A percentile compares a stretch with the other conserved stretches of the same genome.
Evolutionary conservation across 2,329 filamentous ascomycete genomes (phyloP).

Genomic region (Phaeosphaeriaceae sp.): DNA sequence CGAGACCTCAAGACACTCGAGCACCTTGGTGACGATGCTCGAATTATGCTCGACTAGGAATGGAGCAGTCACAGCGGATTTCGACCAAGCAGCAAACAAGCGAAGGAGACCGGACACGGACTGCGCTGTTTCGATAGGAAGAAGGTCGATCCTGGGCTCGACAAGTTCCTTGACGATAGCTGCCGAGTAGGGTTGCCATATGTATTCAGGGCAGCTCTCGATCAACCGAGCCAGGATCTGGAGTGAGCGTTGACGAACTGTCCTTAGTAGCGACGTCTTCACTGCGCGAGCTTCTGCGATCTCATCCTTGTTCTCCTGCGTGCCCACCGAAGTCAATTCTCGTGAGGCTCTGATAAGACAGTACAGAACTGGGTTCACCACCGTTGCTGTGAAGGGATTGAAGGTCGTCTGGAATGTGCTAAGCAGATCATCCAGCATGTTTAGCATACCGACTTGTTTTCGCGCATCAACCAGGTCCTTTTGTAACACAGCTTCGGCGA

Average conservation of each 20-base stretch:
- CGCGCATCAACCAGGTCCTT: slow-evolving; percentile 68
- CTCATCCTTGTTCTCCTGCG: slow-evolving; percentile 41
- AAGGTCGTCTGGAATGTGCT: slow-evolving; percentile 81
- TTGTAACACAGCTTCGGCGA: slow-evolving; percentile 54
- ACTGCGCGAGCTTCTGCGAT: slow-evolving; percentile 36
- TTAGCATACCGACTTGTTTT: slow-evolving; percentile 89
- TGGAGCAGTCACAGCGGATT: slow-evolving; percentile 67
- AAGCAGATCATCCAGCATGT: slow-evolving; percentile 88
- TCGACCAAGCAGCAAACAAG: slow-evolving; percentile 82
- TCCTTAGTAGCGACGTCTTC: slow-evolving; percentile 65
- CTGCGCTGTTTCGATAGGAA: slow-evolving; percentile 86
- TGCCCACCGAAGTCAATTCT: slow-evolving; percentile 38
- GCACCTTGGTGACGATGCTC: slow-evolving; percentile 70
- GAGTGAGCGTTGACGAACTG: slow-evolving; percentile 74
- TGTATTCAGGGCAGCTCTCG: slow-evolving; percentile 71
- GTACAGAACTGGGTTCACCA: slow-evolving; percentile 81
- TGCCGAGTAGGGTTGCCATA: slow-evolving; percentile 75
- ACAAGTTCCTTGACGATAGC: slow-evolving; percentile 78
- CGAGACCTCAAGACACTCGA: slow-evolving; percentile 73
- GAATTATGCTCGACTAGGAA: slow-evolving; percentile 71
- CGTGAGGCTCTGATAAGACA: slow-evolving; percentile 75
- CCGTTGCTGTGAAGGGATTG: slow-evolving; percentile 68
- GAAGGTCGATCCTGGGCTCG: slow-evolving; percentile 75
- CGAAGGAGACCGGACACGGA: slow-evolving; percentile 83
- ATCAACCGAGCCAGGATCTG: slow-evolving; percentile 85